phyloP scores from a whole-genome alignment of 2,329 filamentous ascomycete genomes.

The Cordyceps farinosa region DNA sequence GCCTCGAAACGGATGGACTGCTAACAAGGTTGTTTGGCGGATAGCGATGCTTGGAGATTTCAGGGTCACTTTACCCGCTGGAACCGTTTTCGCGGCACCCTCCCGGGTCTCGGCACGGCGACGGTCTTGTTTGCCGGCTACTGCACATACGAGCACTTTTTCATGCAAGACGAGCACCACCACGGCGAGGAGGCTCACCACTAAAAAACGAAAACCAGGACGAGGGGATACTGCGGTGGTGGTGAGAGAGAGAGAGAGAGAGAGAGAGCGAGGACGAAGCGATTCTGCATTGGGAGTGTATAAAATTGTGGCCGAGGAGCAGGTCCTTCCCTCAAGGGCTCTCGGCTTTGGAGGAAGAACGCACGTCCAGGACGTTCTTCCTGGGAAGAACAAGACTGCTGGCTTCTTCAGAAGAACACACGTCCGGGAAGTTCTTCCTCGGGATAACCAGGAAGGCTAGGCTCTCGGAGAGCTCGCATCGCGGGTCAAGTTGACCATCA shows the following conservation, averaged over 20 bases:
- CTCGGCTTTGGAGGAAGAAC: not conserved
- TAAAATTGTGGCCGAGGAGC: not conserved
- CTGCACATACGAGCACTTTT: constrained; percentile 84
- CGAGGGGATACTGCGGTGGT: too few relatives aligned
- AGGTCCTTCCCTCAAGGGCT: not conserved
- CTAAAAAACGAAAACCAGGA: not conserved
- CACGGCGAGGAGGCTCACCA: constrained; percentile 34
- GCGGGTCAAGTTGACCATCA: not conserved
- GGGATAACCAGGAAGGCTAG: not conserved
- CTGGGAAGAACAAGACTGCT: not conserved
- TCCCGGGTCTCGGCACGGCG: constrained; percentile 90
- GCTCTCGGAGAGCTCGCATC: not conserved
- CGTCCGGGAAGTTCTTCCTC: too few relatives aligned
- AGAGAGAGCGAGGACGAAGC: not conserved
- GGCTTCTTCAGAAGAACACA: too few relatives aligned
- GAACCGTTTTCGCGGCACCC: constrained; percentile 82
- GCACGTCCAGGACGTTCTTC: not conserved
- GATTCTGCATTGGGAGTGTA: constrained; percentile 4
- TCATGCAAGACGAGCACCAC: constrained; percentile 69
- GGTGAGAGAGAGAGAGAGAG: too few relatives aligned
- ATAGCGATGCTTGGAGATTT: constrained; percentile 93
- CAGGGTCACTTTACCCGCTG: constrained; percentile 79
- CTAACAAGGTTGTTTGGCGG: not conserved
- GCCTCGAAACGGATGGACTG: not conserved
- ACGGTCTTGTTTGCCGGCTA: constrained; percentile 88